These are phyloP conservation scores for Arachnomyces sp. DNA, from an alignment of 2,329 filamentous ascomycete genomes.

Conservation along the genomic window DNA sequence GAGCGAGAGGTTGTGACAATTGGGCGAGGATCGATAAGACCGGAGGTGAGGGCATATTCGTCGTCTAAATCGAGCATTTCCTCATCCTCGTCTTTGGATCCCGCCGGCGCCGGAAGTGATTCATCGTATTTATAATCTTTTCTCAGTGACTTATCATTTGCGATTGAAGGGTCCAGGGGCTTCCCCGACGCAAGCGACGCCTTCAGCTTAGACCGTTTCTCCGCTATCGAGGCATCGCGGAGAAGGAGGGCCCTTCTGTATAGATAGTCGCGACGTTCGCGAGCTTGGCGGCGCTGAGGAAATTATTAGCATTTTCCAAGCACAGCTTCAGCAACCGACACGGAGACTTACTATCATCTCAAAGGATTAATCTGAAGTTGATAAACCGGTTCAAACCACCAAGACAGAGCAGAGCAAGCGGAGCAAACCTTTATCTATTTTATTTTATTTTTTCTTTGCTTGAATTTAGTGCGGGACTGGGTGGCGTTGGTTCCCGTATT, in stretches of 20 bases:
- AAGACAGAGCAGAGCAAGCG: no score
- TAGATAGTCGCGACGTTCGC: slow-evolving; percentile 78
- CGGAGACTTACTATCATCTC: slow-evolving; percentile 22
- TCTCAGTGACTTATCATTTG: slow-evolving; percentile 75
- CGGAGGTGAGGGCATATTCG: slow-evolving; percentile 86
- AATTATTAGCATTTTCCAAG: slow-evolving; percentile 11
- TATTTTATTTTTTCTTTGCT: no score
- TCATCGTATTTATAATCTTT: slow-evolving; percentile 94
- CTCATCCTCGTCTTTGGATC: slow-evolving; percentile 68
- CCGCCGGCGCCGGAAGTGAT: slow-evolving; percentile 61
- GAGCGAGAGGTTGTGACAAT: slow-evolving; percentile 85
- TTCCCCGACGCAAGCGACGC: slow-evolving; percentile 83
- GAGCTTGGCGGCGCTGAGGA: slow-evolving; percentile 59
- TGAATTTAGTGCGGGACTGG: no score
- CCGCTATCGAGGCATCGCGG: slow-evolving; percentile 83
- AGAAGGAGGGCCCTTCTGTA: slow-evolving; percentile 82
- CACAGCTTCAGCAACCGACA: slow-evolving; percentile 15
- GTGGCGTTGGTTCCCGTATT: no score
- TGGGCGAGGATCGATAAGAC: slow-evolving; percentile 79
- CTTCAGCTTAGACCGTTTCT: slow-evolving; percentile 82
- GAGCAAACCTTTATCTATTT: no score
- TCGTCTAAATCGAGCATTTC: slow-evolving; percentile 79
- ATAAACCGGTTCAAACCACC: no score
- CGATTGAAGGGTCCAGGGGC: slow-evolving; percentile 70
- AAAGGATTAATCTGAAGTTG: no score